Conservation (phyloP, 2,329 filamentous ascomycete genomes). For the Diplodia seriata region DNA sequence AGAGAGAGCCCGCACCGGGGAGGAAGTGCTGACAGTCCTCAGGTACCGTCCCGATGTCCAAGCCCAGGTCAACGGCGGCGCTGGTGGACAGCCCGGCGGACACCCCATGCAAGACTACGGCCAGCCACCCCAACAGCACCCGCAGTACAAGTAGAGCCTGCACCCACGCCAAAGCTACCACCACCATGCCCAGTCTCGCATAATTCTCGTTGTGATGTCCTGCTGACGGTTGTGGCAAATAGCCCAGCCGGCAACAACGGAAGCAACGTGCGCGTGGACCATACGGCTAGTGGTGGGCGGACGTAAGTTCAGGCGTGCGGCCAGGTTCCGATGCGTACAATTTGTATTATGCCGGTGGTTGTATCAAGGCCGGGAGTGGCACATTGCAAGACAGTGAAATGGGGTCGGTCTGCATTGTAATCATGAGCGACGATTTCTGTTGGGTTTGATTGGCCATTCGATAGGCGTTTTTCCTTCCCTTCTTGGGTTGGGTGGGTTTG, state of each 20-base stretch:
- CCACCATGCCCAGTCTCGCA: neutral
- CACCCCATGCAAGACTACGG: conserved; percentile 31
- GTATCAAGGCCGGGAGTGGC: neutral
- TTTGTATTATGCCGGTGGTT: conserved; percentile 4
- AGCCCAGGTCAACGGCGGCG: conserved; percentile 39
- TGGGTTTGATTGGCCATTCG: neutral
- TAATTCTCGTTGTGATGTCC: neutral
- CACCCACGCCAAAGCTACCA: neutral
- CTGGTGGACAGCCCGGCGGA: conserved; percentile 33
- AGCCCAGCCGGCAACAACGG: neutral
- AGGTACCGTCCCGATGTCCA: conserved; percentile 46
- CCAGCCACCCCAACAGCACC: conserved; percentile 28
- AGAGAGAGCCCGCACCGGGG: no score
- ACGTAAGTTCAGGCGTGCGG: conserved; percentile 1
- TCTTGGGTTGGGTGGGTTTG: neutral
- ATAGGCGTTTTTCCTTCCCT: neutral
- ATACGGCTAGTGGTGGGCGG: no score
- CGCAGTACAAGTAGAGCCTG: conserved; percentile 33
- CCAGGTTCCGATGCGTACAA: conserved; percentile 20
- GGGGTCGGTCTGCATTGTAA: neutral
- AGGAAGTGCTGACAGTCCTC: neutral
- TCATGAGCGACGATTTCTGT: conserved; percentile 4
- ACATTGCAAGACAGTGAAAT: neutral
- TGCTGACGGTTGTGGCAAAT: neutral
- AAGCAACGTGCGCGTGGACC: neutral